These are phyloP conservation scores for Chlorophyllum brunneum DNA, from an alignment of 768 basidiomycete species.

Conservation along the genomic window DNA sequence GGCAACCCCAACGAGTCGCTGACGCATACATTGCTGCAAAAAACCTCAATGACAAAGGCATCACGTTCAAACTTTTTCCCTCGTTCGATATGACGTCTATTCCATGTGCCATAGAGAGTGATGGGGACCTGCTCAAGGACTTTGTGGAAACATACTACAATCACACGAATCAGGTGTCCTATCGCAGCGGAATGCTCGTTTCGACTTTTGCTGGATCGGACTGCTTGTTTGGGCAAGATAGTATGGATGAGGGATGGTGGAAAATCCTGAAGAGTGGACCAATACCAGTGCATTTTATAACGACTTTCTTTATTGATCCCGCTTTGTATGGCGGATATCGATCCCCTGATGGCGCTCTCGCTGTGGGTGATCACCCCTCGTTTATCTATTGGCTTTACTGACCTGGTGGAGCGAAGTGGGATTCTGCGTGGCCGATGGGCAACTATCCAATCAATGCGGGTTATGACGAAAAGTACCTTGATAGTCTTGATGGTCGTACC, in stretches of 20 bases:
- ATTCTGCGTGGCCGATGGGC: conserved; percentile 47
- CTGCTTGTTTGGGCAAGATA: conserved; percentile 47
- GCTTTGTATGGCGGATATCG: conserved; percentile 30
- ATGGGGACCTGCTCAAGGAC: conserved; percentile 29
- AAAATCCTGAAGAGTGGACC: conserved; percentile 24
- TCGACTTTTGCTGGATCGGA: conserved; percentile 52
- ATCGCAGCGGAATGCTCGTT: conserved; percentile 37
- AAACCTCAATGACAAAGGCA: conserved; percentile 2
- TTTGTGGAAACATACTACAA: conserved; percentile 35
- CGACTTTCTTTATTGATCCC: conserved; percentile 54
- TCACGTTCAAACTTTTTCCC: conserved; percentile 42
- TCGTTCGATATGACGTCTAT: conserved; percentile 45
- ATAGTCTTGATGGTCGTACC: conserved; percentile 23
- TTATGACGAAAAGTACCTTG: conserved; percentile 26
- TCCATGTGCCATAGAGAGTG: conserved; percentile 33
- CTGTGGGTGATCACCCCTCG: conserved; percentile 27
- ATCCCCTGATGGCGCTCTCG: conserved; percentile 50
- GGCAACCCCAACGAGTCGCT: conserved; percentile 38
- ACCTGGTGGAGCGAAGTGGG: conserved; percentile 36
- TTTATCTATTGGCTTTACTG: background rate
- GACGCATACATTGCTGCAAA: conserved; percentile 41
- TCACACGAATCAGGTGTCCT: conserved; percentile 39
- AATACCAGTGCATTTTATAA: conserved; percentile 46
- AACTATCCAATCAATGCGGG: conserved; percentile 27
- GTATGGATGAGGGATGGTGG: conserved; percentile 41